Base-by-base conservation (phyloP, 208 protist genomes). In the Crithidia thermophila region DNA sequence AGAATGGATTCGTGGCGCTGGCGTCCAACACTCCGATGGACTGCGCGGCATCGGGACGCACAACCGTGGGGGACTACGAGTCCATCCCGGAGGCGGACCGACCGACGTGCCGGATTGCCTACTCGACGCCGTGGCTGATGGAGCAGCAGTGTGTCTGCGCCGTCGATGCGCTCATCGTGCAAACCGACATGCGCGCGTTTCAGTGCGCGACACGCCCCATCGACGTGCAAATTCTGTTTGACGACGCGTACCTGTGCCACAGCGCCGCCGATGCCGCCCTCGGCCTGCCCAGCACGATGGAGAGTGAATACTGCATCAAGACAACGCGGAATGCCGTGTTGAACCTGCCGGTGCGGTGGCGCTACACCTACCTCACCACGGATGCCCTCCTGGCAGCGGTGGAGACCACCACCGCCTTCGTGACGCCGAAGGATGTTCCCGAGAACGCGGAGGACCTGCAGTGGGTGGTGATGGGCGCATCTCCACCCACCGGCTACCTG, bases 141-240 rank as follows among this genome's bases (percentile, higher is more conserved):
- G 21, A 23, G 37, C 43, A 63, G 27, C 45, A 67, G 18, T 82
- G 73, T 43, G 25, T 85, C 39, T 85, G 79, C 55, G 50, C 79
- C 13, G 28, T 58, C 9, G 69, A 84, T 34, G 31, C 31, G 21
- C 34, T 75, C 31, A 49, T 72, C 57, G 33, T 56, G 13, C 27
- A 50, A 7, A 3, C n/a, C 9, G 5, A 21, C 3, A 20, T 27
- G 6, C 20, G 20, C 7, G 3, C 2, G 3, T 43, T 59, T 45
- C 3, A 7, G 1, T 80, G 75, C 68, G 3, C 39, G 31, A 39
- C 34, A 2, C 76, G 76, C 2, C 50, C 67, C 25, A 28, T 84
- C 5, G 55, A 79, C 18, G 65, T 82, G 4, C 45, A 67, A 37
- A 63, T 81, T 8, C 45, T 62, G 47, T 52, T 90, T 16, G 52